These are phyloP conservation scores for Mycena citricolor DNA, from an alignment of 1,284 basidiomycete genomes.

Conservation along the genomic window DNA sequence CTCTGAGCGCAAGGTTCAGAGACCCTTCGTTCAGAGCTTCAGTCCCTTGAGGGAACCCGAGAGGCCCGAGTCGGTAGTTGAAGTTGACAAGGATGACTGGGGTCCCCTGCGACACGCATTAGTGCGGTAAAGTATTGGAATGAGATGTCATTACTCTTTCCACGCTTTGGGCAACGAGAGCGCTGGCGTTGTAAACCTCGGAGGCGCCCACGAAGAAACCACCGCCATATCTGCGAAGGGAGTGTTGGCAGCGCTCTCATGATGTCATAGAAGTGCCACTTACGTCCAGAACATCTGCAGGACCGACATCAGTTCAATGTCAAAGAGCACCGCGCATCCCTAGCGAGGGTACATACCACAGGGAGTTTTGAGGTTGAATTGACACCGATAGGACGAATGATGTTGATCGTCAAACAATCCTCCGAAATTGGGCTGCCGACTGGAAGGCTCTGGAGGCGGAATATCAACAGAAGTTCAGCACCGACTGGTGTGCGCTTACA, in stretches of 20 bases:
- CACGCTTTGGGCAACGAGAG: constrained; percentile 19
- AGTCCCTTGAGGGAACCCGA: constrained; percentile 39
- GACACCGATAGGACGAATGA: constrained; percentile 24
- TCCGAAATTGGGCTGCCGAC: constrained; percentile 18
- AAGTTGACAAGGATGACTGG: constrained; percentile 38
- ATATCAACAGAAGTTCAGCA: background rate
- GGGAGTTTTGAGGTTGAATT: constrained; percentile 22
- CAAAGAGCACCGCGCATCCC: background rate
- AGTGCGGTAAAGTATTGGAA: background rate
- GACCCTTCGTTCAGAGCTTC: constrained; percentile 30
- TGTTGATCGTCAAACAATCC: constrained; percentile 27
- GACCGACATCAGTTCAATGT: background rate
- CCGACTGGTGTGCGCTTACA: background rate
- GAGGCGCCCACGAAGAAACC: constrained; percentile 9
- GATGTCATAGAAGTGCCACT: background rate
- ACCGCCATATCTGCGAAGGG: constrained; percentile 15
- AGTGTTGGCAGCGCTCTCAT: background rate
- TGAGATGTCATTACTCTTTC: constrained; percentile 6
- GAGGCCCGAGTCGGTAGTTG: constrained; percentile 42
- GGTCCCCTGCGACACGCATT: constrained; percentile 14
- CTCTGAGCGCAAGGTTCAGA: constrained; percentile 37
- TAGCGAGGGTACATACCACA: constrained; percentile 14
- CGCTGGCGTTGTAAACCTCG: constrained; percentile 5
- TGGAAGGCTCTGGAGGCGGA: constrained; percentile 23
- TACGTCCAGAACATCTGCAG: constrained; percentile 20